A percentile compares a stretch with the other conserved stretches of the same genome.
Conservation (phyloP, 306 rosid species). For the Mimosa pudica region DNA sequence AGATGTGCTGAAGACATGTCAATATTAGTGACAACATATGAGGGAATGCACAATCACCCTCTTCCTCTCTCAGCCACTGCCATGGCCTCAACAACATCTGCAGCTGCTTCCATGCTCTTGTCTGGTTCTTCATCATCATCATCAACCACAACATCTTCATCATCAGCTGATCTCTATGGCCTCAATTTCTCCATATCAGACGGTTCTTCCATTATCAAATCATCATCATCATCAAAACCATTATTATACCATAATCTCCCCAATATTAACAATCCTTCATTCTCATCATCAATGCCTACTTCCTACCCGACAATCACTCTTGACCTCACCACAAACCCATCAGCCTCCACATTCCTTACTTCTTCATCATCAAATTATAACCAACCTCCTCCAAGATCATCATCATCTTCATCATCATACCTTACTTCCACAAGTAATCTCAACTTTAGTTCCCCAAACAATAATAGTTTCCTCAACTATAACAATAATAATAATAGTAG, state of each 20-base stretch:
- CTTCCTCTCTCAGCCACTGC: constrained; percentile 79
- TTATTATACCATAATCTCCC: constrained; percentile 49
- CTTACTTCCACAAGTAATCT: constrained; percentile 48
- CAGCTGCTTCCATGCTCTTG: constrained; percentile 78
- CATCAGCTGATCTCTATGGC: constrained; percentile 48
- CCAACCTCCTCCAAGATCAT: constrained; percentile 41
- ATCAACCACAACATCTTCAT: constrained; percentile 7
- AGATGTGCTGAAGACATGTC: constrained; percentile 77
- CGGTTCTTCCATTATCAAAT: constrained; percentile 40
- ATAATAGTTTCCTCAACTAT: constrained; percentile 44
- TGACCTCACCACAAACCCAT: constrained; percentile 69
- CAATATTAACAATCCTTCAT: constrained; percentile 30
- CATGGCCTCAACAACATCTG: constrained; percentile 93
- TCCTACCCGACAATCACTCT: constrained; percentile 77
- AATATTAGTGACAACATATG: constrained; percentile 72
- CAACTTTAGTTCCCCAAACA: constrained; percentile 52
- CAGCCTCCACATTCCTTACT: constrained; percentile 56
- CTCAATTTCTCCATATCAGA: constrained; percentile 55
- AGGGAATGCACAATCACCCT: constrained; percentile 86
- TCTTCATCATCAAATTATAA: constrained; percentile 27
- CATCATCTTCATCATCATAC: constrained; percentile 21
- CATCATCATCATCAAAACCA: constrained; percentile 32
- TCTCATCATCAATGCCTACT: constrained; percentile 24
- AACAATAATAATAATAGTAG: constrained; percentile 16
- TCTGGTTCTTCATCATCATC: constrained; percentile 62